Evolutionary conservation across 2,329 filamentous ascomycete genomes (phyloP).

Genomic region (Lachnellula cervina): DNA sequence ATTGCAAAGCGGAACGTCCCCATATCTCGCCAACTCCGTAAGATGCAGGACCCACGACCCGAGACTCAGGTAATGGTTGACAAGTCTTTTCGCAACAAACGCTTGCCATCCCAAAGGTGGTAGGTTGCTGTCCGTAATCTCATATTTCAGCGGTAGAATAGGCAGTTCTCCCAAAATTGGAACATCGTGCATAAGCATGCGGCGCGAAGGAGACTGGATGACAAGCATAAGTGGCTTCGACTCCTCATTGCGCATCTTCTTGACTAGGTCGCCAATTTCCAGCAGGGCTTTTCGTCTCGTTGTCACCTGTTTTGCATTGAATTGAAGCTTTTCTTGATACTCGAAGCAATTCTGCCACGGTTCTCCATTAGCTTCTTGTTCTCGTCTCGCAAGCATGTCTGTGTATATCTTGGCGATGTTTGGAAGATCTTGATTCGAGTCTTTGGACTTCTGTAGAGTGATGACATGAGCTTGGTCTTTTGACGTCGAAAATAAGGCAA

Average conservation of each 20-base stretch:
- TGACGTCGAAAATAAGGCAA: slow-evolving; percentile 84
- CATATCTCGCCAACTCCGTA: slow-evolving; percentile 81
- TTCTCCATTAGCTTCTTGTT: slow-evolving; percentile 61
- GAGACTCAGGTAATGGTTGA: slow-evolving; percentile 88
- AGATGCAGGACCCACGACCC: slow-evolving; percentile 89
- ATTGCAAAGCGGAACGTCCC: slow-evolving; percentile 92
- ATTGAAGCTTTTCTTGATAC: slow-evolving; percentile 81
- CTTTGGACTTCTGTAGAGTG: slow-evolving; percentile 77
- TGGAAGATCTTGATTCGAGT: slow-evolving; percentile 74
- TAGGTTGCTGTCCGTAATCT: slow-evolving; percentile 77
- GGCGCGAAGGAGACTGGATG: slow-evolving; percentile 82
- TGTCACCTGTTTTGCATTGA: slow-evolving; percentile 83
- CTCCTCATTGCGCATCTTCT: slow-evolving; percentile 86
- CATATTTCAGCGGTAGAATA: slow-evolving; percentile 72
- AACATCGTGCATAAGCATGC: slow-evolving; percentile 77
- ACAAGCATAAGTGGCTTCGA: slow-evolving; percentile 75
- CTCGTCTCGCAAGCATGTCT: slow-evolving; percentile 64
- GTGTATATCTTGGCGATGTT: slow-evolving; percentile 86
- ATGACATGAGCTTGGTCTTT: slow-evolving; percentile 78
- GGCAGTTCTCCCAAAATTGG: slow-evolving; percentile 81
- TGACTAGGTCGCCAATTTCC: slow-evolving; percentile 81
- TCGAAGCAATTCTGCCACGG: slow-evolving; percentile 76
- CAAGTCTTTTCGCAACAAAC: slow-evolving; percentile 78
- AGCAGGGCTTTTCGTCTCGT: slow-evolving; percentile 85
- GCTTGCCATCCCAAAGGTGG: slow-evolving; percentile 92